Evolutionary conservation across 116 monocot genomes (phyloP).

Genomic region (Phalaenopsis hybrid): DNA sequence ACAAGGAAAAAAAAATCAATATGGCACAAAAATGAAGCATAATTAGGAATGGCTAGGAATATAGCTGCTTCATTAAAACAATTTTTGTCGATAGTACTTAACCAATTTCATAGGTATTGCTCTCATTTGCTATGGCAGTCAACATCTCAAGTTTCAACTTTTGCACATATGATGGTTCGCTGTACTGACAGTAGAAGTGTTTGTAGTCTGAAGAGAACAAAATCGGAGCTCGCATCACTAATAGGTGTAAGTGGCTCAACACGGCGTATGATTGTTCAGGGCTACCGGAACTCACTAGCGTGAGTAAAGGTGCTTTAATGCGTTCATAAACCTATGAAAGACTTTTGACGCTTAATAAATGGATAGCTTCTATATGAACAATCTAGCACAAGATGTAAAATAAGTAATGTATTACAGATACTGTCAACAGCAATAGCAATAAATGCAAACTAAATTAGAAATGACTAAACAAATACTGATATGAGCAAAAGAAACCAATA

Average conservation of each 20-base stretch:
- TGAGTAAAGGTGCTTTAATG: slow-evolving; percentile 94
- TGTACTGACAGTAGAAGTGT: slow-evolving; percentile 92
- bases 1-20: not conserved
- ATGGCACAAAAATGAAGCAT: slow-evolving; percentile 2
- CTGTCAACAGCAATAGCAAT: not conserved
- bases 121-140: slow-evolving; percentile 97
- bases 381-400: not conserved
- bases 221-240: slow-evolving; percentile 98
- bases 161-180: slow-evolving; percentile 94
- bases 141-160: slow-evolving; percentile 98
- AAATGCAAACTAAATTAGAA: not conserved
- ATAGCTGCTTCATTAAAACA: not conserved
- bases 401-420: not conserved
- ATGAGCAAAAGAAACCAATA: not conserved
- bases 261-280: slow-evolving; percentile 97
- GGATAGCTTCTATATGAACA: not conserved
- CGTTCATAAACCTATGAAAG: slow-evolving; percentile 89
- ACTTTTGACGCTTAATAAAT: not conserved
- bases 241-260: slow-evolving; percentile 78
- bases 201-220: slow-evolving; percentile 96
- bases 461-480: not conserved
- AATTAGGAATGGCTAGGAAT: not conserved
- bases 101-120: slow-evolving; percentile 99
- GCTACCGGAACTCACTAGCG: slow-evolving; percentile 86
- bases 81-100: not conserved